Conservation (phyloP, 2,329 filamentous ascomycete genomes). For the Cadophora gregata region DNA sequence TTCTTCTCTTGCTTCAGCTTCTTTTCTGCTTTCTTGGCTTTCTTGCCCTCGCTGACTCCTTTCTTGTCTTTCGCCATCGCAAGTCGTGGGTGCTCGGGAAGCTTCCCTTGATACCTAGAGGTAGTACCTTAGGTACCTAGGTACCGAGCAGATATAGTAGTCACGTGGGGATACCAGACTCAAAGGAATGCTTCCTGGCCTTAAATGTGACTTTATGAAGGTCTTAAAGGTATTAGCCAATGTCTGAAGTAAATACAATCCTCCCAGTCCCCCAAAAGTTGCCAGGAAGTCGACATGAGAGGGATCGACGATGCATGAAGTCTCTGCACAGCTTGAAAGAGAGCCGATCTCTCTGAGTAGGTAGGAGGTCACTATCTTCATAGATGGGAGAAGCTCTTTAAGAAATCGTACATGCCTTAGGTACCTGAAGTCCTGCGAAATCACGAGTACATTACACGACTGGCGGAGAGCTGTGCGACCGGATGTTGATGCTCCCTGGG, state of each 20-base stretch:
- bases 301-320: background rate
- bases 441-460: background rate
- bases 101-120: too few species aligned
- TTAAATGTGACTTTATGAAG: background rate
- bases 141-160: background rate
- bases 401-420: background rate
- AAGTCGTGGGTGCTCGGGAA: background rate
- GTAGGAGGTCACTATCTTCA: background rate
- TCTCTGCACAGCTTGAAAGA: background rate
- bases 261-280: background rate
- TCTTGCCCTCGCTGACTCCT: conserved; percentile 52
- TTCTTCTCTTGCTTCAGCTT: conserved; percentile 86
- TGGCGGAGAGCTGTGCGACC: background rate
- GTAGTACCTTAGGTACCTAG: background rate
- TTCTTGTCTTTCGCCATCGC: conserved; percentile 61
- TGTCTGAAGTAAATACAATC: background rate
- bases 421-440: background rate
- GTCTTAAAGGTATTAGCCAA: background rate
- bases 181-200: too few species aligned
- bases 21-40: conserved; percentile 64
- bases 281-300: background rate
- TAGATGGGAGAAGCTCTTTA: background rate
- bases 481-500: background rate
- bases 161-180: background rate
- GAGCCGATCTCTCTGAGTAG: background rate